phyloP scores from a whole-genome alignment of 768 basidiomycete genomes.

The Pleurotus tuoliensis region DNA sequence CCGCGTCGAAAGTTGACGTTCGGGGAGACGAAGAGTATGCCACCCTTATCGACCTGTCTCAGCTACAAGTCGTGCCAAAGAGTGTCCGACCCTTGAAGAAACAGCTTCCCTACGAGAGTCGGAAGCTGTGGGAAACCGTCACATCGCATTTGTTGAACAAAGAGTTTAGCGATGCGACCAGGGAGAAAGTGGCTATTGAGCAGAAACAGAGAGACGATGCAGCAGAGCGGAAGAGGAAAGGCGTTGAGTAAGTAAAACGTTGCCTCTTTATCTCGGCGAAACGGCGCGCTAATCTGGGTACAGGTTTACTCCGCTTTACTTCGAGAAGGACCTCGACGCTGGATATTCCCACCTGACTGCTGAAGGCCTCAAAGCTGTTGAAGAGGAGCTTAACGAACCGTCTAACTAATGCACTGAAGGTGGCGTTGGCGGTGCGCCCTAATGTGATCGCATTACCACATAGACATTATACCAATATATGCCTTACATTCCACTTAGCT shows the following conservation, averaged over 20 bases:
- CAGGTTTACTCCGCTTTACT: slow-evolving; percentile 74
- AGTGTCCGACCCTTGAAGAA: slow-evolving; percentile 73
- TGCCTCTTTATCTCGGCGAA: slow-evolving; percentile 5
- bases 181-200: slow-evolving; percentile 87
- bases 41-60: slow-evolving; percentile 73
- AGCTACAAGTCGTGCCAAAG: slow-evolving; percentile 75
- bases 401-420: slow-evolving; percentile 27
- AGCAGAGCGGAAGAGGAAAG: slow-evolving; percentile 80
- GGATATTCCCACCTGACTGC: slow-evolving; percentile 69
- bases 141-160: slow-evolving; percentile 73
- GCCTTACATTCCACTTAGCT: slow-evolving; percentile 1
- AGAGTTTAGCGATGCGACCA: slow-evolving; percentile 89
- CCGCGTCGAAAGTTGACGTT: slow-evolving; percentile 44
- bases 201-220: slow-evolving; percentile 90
- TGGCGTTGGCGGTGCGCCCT: slow-evolving; percentile 4
- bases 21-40: slow-evolving; percentile 49
- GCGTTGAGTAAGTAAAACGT: slow-evolving; percentile 60
- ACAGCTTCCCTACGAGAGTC: slow-evolving; percentile 79
- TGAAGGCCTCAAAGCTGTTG: slow-evolving; percentile 66
- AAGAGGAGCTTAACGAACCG: slow-evolving; percentile 61
- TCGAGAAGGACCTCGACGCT: slow-evolving; percentile 61
- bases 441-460: background rate
- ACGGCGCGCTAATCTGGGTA: slow-evolving; percentile 1
- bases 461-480: background rate
- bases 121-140: slow-evolving; percentile 84